These are phyloP conservation scores for Capsicum pubescens DNA, from an alignment of 257 asterid genomes.

Conservation along the genomic window DNA sequence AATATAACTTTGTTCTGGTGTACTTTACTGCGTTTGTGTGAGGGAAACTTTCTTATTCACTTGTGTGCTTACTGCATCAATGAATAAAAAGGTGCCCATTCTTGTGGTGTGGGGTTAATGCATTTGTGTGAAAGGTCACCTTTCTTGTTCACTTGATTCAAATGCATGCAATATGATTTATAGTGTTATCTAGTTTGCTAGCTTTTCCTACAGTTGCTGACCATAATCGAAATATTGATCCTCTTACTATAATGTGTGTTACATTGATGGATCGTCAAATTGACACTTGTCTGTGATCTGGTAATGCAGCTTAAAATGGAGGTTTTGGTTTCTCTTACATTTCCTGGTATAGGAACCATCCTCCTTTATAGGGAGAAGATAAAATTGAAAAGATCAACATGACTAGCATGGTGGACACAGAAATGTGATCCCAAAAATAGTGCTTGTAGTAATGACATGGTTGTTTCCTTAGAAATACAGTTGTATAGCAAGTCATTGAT, in stretches of 20 bases:
- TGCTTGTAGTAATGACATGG: background rate
- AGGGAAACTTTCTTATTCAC: background rate
- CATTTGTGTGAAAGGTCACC: background rate
- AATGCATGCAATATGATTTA: background rate
- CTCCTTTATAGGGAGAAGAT: background rate
- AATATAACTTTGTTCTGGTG: background rate
- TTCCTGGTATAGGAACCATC: background rate
- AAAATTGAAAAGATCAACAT: background rate
- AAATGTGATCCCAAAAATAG: background rate
- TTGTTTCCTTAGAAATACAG: constrained; percentile 17
- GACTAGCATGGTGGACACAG: background rate
- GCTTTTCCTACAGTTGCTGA: background rate
- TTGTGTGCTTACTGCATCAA: background rate
- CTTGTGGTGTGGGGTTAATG: background rate
- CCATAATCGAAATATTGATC: background rate
- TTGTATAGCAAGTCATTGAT: background rate
- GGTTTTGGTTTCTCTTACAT: constrained; percentile 9
- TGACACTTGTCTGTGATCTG: background rate
- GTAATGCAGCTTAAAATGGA: constrained; percentile 7
- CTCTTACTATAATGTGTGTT: background rate
- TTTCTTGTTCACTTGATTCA: background rate
- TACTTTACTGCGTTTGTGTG: constrained; percentile 4
- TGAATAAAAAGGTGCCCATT: background rate
- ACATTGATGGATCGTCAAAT: background rate
- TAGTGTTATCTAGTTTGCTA: background rate